Evolutionary conservation across 306 rosid genomes (phyloP), one percentile per base, ranked within the genome.

Genomic region (Quercus cerris): DNA sequence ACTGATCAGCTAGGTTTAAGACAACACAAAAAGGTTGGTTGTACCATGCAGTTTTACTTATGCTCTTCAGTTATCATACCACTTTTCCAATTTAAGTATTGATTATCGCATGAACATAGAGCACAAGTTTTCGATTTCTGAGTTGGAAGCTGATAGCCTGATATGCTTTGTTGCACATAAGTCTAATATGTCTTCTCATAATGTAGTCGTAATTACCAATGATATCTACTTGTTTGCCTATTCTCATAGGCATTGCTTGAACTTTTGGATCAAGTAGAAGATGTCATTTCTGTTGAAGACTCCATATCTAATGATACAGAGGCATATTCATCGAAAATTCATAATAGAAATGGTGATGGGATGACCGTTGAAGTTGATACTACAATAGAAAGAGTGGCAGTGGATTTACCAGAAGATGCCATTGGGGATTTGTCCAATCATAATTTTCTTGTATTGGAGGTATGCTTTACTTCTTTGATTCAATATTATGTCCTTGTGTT

Each of bases 221-320:
- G 35, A 9, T 19, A 61, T 75, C 56, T 3, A 27, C 55, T 18
- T 51, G 18, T 81, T 74, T 19, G 1, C 38, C 23, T 76, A n/a
- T 79, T 82, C 78, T 77, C 52, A 73, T 75, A 93, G 98, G 94
- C 95, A 78, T 84, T 95, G 90, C 97, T 95, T 87, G 99, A 95
- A 82, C 91, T 95, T 75, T 84, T 95, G 81, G 99, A 93, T 88
- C 97, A 95, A 83, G 97, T 95, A 31, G 93, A 95, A 85, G 98
- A 95, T 85, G 97, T 83, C 85, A 93, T 93, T 74, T 77, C 88
- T 78, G 91, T 86, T 87, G 97, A 93, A 55, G 85, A 85, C 74
- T 78, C 83, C 44, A 27, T 74, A 41, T 74, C 87, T 63, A 71
- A 76, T 67, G 83, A 80, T 67, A 75, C 61, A 75, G 85, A 73